Conservation (phyloP, 257 asterid species). For the Datura wrightii region DNA sequence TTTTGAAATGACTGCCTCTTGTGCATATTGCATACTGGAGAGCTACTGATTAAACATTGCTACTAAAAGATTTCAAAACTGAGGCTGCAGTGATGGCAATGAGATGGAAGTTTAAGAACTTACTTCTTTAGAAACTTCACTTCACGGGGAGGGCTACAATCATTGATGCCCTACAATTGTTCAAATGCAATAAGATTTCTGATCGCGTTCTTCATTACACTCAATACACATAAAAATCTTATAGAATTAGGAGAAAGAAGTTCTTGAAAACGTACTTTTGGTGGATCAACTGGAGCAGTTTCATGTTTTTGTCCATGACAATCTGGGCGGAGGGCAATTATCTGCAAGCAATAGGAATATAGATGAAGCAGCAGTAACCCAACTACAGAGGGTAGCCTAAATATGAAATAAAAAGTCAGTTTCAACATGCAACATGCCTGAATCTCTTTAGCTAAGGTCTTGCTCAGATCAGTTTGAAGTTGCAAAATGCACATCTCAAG, state of each 20-base stretch:
- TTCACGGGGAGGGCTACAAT: slow-evolving; percentile 44
- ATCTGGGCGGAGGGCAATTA: slow-evolving; percentile 55
- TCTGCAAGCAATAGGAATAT: slow-evolving; percentile 54
- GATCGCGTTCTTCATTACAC: slow-evolving; percentile 33
- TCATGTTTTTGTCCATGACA: slow-evolving; percentile 46
- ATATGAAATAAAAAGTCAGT: not conserved
- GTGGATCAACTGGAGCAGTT: slow-evolving; percentile 44
- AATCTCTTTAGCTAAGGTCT: slow-evolving; percentile 61
- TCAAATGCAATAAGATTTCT: slow-evolving; percentile 32
- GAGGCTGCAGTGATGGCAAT: slow-evolving; percentile 13
- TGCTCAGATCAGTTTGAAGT: slow-evolving; percentile 55
- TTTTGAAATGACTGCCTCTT: not conserved
- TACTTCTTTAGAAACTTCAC: slow-evolving; percentile 56
- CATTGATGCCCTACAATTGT: slow-evolving; percentile 57
- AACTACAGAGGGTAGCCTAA: slow-evolving; percentile 39
- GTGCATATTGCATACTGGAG: slow-evolving; percentile 3
- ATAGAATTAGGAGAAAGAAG: not conserved
- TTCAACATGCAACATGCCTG: slow-evolving; percentile 52
- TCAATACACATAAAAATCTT: slow-evolving; percentile 30
- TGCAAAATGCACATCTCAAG: slow-evolving; percentile 58
- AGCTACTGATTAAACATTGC: not conserved
- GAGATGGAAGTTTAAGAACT: slow-evolving; percentile 34
- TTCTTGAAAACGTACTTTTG: slow-evolving; percentile 48
- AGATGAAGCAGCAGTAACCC: slow-evolving; percentile 32
- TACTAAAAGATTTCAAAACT: slow-evolving; percentile 11